phyloP scores from a whole-genome alignment of 1,284 basidiomycete species.

The Sporisorium reilianum region DNA sequence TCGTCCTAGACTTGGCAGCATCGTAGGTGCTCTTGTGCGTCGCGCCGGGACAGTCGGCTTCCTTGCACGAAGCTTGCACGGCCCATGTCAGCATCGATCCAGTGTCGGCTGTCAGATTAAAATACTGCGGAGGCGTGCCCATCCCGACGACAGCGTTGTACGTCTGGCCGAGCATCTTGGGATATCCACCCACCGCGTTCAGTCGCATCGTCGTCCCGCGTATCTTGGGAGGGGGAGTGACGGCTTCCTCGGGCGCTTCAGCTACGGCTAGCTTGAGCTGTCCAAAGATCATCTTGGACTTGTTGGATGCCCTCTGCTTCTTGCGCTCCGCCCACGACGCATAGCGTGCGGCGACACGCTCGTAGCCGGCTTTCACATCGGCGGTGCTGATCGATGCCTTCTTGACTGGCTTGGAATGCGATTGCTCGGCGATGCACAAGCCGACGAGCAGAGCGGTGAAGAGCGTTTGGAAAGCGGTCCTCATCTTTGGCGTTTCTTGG shows the following conservation, averaged over 20 bases:
- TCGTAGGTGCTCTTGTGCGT: conserved; percentile 23
- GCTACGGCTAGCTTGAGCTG: conserved; percentile 7
- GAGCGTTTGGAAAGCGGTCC: background rate
- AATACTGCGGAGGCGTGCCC: conserved; percentile 26
- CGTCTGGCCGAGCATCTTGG: conserved; percentile 40
- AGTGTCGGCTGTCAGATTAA: conserved; percentile 44
- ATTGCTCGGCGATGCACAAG: background rate
- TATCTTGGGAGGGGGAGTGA: background rate
- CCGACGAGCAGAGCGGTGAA: background rate
- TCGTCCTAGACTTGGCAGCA: conserved; percentile 16
- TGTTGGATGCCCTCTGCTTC: background rate
- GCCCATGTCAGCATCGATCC: conserved; percentile 47
- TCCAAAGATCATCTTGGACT: conserved; percentile 7
- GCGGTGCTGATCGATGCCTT: background rate
- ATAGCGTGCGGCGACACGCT: conserved; percentile 23
- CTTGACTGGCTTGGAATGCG: background rate
- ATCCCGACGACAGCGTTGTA: conserved; percentile 33
- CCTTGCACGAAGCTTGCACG: conserved; percentile 18
- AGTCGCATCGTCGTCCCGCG: conserved; percentile 23
- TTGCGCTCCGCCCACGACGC: conserved; percentile 13
- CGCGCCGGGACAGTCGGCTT: conserved; percentile 23
- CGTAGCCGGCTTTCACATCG: conserved; percentile 24
- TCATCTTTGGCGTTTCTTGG: background rate
- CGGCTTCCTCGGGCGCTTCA: background rate
- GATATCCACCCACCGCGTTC: conserved; percentile 26